phyloP scores from a whole-genome alignment of 1,139 yeast species.

The Geotrichum aggregatum region DNA sequence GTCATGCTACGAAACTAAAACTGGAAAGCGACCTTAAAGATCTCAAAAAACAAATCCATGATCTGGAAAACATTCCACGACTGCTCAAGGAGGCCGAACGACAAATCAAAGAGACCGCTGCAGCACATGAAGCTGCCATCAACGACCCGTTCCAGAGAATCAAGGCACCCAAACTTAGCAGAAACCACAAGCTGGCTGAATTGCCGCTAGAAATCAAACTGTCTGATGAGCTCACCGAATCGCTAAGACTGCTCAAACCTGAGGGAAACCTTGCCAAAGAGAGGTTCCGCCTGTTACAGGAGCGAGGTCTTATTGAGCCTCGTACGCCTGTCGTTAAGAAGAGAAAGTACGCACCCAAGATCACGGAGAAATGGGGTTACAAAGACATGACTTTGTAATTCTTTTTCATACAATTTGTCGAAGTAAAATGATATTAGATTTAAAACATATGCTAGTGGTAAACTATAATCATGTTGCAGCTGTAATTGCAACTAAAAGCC shows the following conservation, averaged over 20 bases:
- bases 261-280: constrained; percentile 88
- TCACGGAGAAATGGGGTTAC: constrained; percentile 88
- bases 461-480: not conserved
- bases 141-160: constrained; percentile 25
- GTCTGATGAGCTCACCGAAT: constrained; percentile 81
- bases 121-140: constrained; percentile 8
- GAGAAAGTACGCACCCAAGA: constrained; percentile 61
- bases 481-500: constrained; percentile 27
- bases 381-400: constrained; percentile 65
- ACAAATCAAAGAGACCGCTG: constrained; percentile 32
- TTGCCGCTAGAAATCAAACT: constrained; percentile 79
- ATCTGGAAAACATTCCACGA: constrained; percentile 43
- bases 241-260: constrained; percentile 77
- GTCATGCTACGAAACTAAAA: constrained; percentile 57
- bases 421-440: not conserved
- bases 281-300: constrained; percentile 74
- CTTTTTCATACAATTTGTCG: not conserved
- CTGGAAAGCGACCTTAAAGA: constrained; percentile 57
- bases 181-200: constrained; percentile 56
- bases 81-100: constrained; percentile 29
- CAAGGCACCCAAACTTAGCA: constrained; percentile 33
- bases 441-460: not conserved
- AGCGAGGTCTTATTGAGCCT: constrained; percentile 80
- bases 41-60: constrained; percentile 56
- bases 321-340: constrained; percentile 67